Conservation (phyloP, 305 asterid genomes). For the Fraxinus baroniana region DNA sequence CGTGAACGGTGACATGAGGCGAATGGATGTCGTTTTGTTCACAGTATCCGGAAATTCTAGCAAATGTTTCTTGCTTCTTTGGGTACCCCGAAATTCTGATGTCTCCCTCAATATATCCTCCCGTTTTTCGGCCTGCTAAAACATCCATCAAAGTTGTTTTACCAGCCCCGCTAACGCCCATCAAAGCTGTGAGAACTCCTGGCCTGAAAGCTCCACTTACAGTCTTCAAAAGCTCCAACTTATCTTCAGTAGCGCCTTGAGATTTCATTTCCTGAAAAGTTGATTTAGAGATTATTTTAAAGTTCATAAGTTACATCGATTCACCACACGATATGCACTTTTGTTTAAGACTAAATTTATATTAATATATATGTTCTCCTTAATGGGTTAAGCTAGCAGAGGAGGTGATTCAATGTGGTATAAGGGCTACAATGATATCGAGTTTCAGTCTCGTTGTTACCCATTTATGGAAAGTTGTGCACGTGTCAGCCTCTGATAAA, state of each 20-base stretch:
- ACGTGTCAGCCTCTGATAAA: background rate
- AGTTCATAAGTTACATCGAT: background rate
- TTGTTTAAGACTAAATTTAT: background rate
- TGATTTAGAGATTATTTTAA: background rate
- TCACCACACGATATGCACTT: background rate
- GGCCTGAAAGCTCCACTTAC: constrained; percentile 38
- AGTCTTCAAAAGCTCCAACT: constrained; percentile 29
- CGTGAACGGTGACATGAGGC: constrained; percentile 32
- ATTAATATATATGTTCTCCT: background rate
- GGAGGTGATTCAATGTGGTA: background rate
- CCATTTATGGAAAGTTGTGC: background rate
- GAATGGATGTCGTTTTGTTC: constrained; percentile 39
- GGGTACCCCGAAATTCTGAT: constrained; percentile 34
- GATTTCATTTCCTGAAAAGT: constrained; percentile 33
- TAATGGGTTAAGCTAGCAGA: background rate
- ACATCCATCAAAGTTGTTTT: constrained; percentile 38
- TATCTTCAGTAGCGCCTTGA: constrained; percentile 30
- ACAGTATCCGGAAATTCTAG: constrained; percentile 37
- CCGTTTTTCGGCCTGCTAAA: constrained; percentile 34
- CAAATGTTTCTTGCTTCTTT: constrained; percentile 36
- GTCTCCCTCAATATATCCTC: constrained; percentile 28
- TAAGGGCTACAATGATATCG: background rate
- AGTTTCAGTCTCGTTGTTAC: background rate
- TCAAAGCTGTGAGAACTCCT: constrained; percentile 36
- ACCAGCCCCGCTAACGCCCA: constrained; percentile 40